These are phyloP conservation scores for Cytospora piceicola DNA, from an alignment of 2,329 filamentous ascomycete genomes.

Conservation along the genomic window DNA sequence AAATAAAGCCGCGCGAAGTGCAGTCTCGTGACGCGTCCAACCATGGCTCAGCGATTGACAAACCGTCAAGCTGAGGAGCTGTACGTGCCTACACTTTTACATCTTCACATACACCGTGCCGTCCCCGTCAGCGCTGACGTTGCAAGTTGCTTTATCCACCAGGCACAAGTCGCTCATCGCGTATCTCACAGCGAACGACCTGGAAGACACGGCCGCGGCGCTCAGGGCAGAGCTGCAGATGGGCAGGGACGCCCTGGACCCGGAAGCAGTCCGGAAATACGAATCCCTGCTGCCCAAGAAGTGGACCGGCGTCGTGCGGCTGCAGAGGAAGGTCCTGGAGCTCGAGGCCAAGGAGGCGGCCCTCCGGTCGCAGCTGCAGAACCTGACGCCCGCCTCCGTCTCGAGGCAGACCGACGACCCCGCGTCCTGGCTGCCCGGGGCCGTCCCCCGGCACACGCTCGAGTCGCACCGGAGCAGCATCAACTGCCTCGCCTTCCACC, in stretches of 20 bases:
- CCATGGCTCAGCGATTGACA: slow-evolving; percentile 54
- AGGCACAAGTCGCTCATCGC: slow-evolving; percentile 94
- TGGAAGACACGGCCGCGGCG: slow-evolving; percentile 69
- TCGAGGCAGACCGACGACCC: slow-evolving; percentile 84
- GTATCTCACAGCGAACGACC: slow-evolving; percentile 76
- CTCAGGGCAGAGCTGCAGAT: slow-evolving; percentile 77
- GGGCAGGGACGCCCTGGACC: slow-evolving; percentile 71
- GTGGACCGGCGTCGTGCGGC: slow-evolving; percentile 91
- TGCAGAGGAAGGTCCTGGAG: slow-evolving; percentile 99
- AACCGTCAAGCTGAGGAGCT: slow-evolving; percentile 84
- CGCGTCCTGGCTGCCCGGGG: slow-evolving; percentile 79
- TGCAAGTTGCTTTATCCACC: slow-evolving; percentile 26
- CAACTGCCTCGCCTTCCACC: slow-evolving; percentile 90
- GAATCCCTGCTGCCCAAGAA: slow-evolving; percentile 95
- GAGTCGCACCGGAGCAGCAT: slow-evolving; percentile 81
- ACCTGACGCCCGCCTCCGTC: slow-evolving; percentile 74
- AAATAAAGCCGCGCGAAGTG: neutral
- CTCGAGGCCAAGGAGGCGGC: slow-evolving; percentile 74
- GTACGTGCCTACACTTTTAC: slow-evolving; percentile 54
- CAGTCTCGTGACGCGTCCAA: neutral
- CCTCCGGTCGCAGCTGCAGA: slow-evolving; percentile 83
- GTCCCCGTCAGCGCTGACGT: slow-evolving; percentile 6
- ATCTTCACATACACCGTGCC: slow-evolving; percentile 25
- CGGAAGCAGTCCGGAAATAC: slow-evolving; percentile 87
- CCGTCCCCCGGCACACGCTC: slow-evolving; percentile 78